Evolutionary conservation across 176 grass and related monocot species (phyloP).

Genomic region (Sorghum bicolor): Sorghum_bicolor_NCBIv3 NC_012871.2:8658501-8659000

Average conservation of each 20-base stretch:
- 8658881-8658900: slow-evolving; percentile 93
- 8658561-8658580: slow-evolving; percentile 81
- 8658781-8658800: slow-evolving; percentile 79
- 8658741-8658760: not conserved
- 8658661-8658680: slow-evolving; percentile 94
- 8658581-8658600: slow-evolving; percentile 93
- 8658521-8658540: slow-evolving; percentile 69
- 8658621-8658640: slow-evolving; percentile 92
- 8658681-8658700: slow-evolving; percentile 40
- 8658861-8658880: slow-evolving; percentile 98
- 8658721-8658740: not conserved
- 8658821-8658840: slow-evolving; percentile 87
- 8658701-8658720: slow-evolving; percentile 4
- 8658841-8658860: slow-evolving; percentile 92
- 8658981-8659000: slow-evolving; percentile 94
- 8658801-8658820: slow-evolving; percentile 85
- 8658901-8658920: slow-evolving; percentile 87
- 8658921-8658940: slow-evolving; percentile 97
- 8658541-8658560: slow-evolving; percentile 94
- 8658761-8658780: slow-evolving; percentile 58
- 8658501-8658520: slow-evolving; percentile 16
- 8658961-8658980: slow-evolving; percentile 94
- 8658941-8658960: slow-evolving; percentile 98
- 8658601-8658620: slow-evolving; percentile 92
- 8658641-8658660: slow-evolving; percentile 92